Evolutionary conservation across 2,329 filamentous ascomycete genomes (phyloP), one percentile per base, ranked within the genome.

Genomic region (Fusarium protoensiforme): DNA sequence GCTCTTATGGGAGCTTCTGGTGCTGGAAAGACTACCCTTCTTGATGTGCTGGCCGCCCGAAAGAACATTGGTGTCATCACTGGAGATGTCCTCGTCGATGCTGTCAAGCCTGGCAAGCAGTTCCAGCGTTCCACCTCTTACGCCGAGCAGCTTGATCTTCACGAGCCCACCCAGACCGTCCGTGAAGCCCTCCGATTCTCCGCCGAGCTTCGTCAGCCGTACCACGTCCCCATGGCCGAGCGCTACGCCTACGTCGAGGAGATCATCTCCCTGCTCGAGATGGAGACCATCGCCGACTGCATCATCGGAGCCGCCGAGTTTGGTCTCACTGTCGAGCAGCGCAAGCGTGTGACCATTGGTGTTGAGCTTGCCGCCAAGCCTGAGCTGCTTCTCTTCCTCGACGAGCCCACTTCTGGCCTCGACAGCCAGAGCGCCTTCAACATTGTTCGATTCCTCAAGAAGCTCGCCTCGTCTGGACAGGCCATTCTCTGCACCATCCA

Each of bases 401-500:
- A 95, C 72, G 93, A 95, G 80, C 93, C 93, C 0, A 95, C 93
- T 0, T 93, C 90, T 3, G 93, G 93, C 64, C 89, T 95, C 1
- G 82, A 84, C 72, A 79, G 80, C 65, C 82, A 93, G 80, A 91
- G 88, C 65, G 92, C 93, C 20, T 94, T 92, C 84, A 93, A 93
- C 81, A 94, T 94, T 73, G 91, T 94, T 29, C 91, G 92, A 36
- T 93, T 94, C 85, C 84, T 95, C n/a, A 90, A 90, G 77, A 94
- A 94, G 83, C 87, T 94, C 7, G 91, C 92, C 58, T 86, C 88
- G n/a, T 92, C 93, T 4, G 95, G 94, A 2, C 95, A 97, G 80
- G 94, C 94, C 11, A 94, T 97, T 75, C 88, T 97, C 5, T 97
- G 94, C 83, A 97, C 95, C 0, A 97, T 97, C 72, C 95, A 97